phyloP scores from a whole-genome alignment of 2,329 filamentous ascomycete species.

The Tricladium varicosporioides region DNA sequence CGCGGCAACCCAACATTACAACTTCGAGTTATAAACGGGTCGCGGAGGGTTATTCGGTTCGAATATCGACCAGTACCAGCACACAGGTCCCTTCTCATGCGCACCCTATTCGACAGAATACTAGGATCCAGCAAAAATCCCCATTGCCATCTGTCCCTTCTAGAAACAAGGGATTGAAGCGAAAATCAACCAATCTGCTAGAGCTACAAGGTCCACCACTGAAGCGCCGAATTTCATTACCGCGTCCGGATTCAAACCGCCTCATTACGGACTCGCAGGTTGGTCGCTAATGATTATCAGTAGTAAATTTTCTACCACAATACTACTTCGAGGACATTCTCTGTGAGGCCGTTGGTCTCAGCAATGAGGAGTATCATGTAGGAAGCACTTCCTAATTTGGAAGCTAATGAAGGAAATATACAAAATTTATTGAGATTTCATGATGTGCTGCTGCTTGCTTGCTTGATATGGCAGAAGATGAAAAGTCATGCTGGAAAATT shows the following conservation, averaged over 20 bases:
- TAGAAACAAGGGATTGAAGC: not conserved
- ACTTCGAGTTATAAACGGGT: not conserved
- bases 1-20: not conserved
- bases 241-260: not conserved
- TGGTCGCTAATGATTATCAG: not conserved
- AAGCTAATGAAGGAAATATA: too few relatives aligned
- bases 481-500: too few relatives aligned
- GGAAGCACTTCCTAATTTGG: too few relatives aligned
- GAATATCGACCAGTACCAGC: too few relatives aligned
- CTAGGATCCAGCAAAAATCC: not conserved
- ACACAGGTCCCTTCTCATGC: not conserved
- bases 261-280: conserved; percentile 3
- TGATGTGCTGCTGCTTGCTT: too few relatives aligned
- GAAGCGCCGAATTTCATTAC: not conserved
- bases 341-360: too few relatives aligned
- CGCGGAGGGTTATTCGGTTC: not conserved
- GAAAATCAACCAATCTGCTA: not conserved
- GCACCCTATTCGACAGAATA: not conserved
- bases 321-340: not conserved
- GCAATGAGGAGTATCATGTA: too few relatives aligned
- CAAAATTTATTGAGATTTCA: too few relatives aligned
- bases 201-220: not conserved
- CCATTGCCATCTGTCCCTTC: not conserved
- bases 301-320: not conserved
- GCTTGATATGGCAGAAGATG: too few relatives aligned